A percentile compares a stretch with the other conserved stretches of the same genome.
Evolutionary conservation across 179 eudicot genomes (phyloP).

Genomic region (Patellifolia procumbens): DNA sequence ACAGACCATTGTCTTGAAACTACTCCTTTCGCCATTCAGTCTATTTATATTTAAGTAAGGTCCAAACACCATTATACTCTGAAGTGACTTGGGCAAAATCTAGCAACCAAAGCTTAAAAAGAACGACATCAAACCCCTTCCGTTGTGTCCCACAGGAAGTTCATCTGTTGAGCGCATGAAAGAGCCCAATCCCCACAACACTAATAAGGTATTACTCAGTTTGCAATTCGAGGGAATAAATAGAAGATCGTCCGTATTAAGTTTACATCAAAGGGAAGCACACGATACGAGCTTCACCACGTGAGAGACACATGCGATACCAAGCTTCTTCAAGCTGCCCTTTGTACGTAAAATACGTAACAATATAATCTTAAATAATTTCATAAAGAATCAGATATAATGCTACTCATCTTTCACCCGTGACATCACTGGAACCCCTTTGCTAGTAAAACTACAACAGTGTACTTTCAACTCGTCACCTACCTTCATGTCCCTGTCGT

Average conservation of each 20-base stretch:
- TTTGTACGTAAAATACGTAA: not conserved
- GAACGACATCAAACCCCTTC: too few species aligned
- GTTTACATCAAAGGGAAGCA: not conserved
- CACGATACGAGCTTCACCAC: not conserved
- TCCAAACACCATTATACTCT: too few species aligned
- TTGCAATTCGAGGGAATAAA: not conserved
- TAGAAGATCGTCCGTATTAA: not conserved
- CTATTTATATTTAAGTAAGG: too few species aligned
- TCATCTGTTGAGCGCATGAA: too few species aligned
- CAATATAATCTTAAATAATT: not conserved
- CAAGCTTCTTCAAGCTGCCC: not conserved
- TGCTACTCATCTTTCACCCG: conserved; percentile 39
- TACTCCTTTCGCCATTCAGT: too few species aligned
- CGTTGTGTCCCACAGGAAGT: too few species aligned
- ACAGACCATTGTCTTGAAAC: too few species aligned
- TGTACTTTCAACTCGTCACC: conserved; percentile 68
- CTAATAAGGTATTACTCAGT: not conserved
- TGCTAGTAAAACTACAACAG: conserved; percentile 71
- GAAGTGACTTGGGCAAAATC: too few species aligned
- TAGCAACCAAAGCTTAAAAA: too few species aligned
- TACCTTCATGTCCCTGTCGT: conserved; percentile 45
- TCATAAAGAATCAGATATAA: not conserved
- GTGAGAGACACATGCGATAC: not conserved
- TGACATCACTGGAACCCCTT: conserved; percentile 84
- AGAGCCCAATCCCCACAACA: not conserved